A percentile compares a stretch with the other conserved stretches of the same genome.
Conservation (phyloP, 805 yeast genomes). For the Ogataea methanolica region DNA sequence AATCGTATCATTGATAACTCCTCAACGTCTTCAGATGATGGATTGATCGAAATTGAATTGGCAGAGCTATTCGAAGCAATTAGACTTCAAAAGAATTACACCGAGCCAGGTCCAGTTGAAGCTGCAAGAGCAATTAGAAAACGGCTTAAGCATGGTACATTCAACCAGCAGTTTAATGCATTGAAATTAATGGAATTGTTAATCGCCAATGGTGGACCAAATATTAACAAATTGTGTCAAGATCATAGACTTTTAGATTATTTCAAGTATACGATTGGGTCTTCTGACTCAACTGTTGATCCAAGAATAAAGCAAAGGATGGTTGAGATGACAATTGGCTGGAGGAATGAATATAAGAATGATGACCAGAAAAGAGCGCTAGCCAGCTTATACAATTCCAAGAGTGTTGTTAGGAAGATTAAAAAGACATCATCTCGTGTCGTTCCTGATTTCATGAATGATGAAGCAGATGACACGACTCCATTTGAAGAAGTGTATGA, state of each 20-base stretch:
- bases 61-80: conserved; percentile 56
- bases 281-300: conserved; percentile 28
- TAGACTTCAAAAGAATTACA: conserved; percentile 26
- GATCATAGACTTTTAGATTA: conserved; percentile 68
- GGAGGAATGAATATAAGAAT: conserved; percentile 59
- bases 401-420: conserved; percentile 32
- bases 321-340: conserved; percentile 50
- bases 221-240: conserved; percentile 47
- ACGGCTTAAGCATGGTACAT: conserved; percentile 78
- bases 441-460: conserved; percentile 45
- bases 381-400: conserved; percentile 39
- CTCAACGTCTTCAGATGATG: conserved; percentile 39
- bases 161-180: conserved; percentile 61
- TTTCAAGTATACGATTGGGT: conserved; percentile 44
- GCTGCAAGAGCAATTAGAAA: conserved; percentile 91
- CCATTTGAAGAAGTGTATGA: conserved; percentile 32
- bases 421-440: conserved; percentile 5
- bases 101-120: conserved; percentile 50
- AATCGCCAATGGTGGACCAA: conserved; percentile 49
- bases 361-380: conserved; percentile 45
- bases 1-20: conserved; percentile 43
- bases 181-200: conserved; percentile 52
- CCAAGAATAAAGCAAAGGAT: conserved; percentile 43
- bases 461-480: conserved; percentile 42
- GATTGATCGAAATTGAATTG: conserved; percentile 38